These are phyloP conservation scores for Microcera coccophila DNA, from an alignment of 2,329 filamentous ascomycete genomes.

Conservation along the genomic window DNA sequence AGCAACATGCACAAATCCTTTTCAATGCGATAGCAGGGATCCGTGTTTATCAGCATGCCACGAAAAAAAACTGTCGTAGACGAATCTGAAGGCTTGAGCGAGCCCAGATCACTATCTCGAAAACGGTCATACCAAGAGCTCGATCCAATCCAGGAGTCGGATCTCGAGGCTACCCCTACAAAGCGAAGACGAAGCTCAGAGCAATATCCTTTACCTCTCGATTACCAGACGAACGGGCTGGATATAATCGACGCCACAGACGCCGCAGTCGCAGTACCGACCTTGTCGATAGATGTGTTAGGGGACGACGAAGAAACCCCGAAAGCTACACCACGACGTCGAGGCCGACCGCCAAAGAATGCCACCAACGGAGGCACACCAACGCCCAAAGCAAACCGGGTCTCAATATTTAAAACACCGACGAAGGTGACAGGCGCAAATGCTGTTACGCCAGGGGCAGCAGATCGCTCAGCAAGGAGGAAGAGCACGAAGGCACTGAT, in stretches of 20 bases:
- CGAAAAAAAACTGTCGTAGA: constrained; percentile 17
- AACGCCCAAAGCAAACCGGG: constrained; percentile 36
- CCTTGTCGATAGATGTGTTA: not conserved
- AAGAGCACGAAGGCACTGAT: constrained; percentile 79
- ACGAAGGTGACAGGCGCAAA: constrained; percentile 32
- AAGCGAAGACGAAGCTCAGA: constrained; percentile 30
- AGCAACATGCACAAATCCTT: not conserved
- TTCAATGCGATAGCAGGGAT: not conserved
- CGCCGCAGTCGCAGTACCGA: not conserved
- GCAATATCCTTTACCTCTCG: constrained; percentile 8
- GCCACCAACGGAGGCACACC: constrained; percentile 30
- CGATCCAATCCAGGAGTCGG: constrained; percentile 24
- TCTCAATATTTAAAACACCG: constrained; percentile 37
- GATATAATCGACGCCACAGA: not conserved
- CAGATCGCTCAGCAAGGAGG: constrained; percentile 78
- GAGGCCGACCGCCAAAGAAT: constrained; percentile 35
- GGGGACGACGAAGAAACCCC: constrained; percentile 25
- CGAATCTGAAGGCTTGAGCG: constrained; percentile 9
- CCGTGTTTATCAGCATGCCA: constrained; percentile 12
- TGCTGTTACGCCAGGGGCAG: constrained; percentile 62
- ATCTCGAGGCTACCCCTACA: constrained; percentile 28
- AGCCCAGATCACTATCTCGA: constrained; percentile 16
- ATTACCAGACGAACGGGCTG: not conserved
- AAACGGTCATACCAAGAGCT: constrained; percentile 27
- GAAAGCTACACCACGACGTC: constrained; percentile 33